Evolutionary conservation across 441 rosid genomes (phyloP).

Genomic region (Adansonia madagascariensis): DNA sequence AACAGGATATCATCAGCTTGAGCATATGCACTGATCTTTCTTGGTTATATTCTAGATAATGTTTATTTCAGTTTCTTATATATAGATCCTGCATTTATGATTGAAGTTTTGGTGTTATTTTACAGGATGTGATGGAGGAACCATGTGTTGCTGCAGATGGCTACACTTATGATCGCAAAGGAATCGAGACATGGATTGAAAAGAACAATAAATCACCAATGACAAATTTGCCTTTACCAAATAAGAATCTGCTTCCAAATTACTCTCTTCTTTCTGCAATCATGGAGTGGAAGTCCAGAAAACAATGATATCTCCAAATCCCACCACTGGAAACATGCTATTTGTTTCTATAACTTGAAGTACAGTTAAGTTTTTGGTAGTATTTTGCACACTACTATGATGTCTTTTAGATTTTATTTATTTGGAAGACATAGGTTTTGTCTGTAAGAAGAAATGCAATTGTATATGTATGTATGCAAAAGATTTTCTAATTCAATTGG

Average conservation of each 20-base stretch:
- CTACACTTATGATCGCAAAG: slow-evolving; percentile 75
- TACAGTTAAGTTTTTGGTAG: neutral
- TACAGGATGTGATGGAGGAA: slow-evolving; percentile 80
- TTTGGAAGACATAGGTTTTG: neutral
- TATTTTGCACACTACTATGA: neutral
- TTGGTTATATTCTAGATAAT: neutral
- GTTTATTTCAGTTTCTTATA: neutral
- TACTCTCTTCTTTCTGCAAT: slow-evolving; percentile 76
- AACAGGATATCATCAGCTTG: neutral
- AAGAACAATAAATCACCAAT: slow-evolving; percentile 67
- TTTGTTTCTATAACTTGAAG: neutral
- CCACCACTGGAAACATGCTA: neutral
- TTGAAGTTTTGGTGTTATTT: slow-evolving; percentile 23
- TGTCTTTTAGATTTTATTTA: neutral
- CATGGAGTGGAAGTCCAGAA: slow-evolving; percentile 68
- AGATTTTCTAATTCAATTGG: neutral
- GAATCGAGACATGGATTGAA: slow-evolving; percentile 73
- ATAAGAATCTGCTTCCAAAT: slow-evolving; percentile 69
- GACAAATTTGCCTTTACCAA: slow-evolving; percentile 64
- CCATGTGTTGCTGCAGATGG: slow-evolving; percentile 96
- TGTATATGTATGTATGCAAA: neutral
- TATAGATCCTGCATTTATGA: neutral
- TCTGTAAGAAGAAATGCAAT: neutral
- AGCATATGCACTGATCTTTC: neutral
- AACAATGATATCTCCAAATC: slow-evolving; percentile 26